phyloP scores from a whole-genome alignment of 1,139 yeast genomes.

The Diutina rugosa region DNA sequence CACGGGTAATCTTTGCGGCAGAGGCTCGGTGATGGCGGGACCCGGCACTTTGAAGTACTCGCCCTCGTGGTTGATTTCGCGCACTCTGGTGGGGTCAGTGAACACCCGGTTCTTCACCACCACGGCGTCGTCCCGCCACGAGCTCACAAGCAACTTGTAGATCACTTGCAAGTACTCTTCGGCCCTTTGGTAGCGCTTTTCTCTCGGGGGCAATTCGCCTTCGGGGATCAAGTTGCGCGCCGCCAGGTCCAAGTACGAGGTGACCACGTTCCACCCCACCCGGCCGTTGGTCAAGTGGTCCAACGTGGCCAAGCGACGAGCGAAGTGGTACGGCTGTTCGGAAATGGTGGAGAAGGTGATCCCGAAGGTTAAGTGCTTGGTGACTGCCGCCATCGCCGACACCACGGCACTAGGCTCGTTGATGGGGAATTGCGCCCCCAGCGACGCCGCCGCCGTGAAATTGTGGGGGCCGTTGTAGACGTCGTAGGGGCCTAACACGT shows the following conservation, averaged over 20 bases:
- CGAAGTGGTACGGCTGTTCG: slow-evolving; percentile 32
- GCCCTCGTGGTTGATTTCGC: slow-evolving; percentile 28
- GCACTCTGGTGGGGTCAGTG: slow-evolving; percentile 25
- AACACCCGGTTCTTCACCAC: slow-evolving; percentile 19
- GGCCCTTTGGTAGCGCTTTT: slow-evolving; percentile 26
- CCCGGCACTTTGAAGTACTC: slow-evolving; percentile 31
- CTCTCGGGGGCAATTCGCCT: slow-evolving; percentile 23
- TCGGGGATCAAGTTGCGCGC: slow-evolving; percentile 24
- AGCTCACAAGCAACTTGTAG: slow-evolving; percentile 24
- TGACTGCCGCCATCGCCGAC: slow-evolving; percentile 28
- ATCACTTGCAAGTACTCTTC: slow-evolving; percentile 29
- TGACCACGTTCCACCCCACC: slow-evolving; percentile 33
- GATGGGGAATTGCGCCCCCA: slow-evolving; percentile 31
- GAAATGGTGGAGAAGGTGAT: slow-evolving; percentile 30
- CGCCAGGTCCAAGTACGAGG: slow-evolving; percentile 27
- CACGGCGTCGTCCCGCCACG: slow-evolving; percentile 36
- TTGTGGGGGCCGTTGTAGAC: slow-evolving; percentile 27
- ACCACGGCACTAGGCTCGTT: slow-evolving; percentile 30
- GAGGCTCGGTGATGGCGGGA: slow-evolving; percentile 28
- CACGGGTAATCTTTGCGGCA: slow-evolving; percentile 31
- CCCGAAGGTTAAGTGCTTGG: slow-evolving; percentile 26
- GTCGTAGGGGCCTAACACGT: slow-evolving; percentile 31
- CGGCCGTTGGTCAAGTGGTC: slow-evolving; percentile 31
- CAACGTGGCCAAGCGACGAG: slow-evolving; percentile 29
- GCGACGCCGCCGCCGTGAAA: slow-evolving; percentile 20